A percentile compares a stretch with the other conserved stretches of the same genome.
phyloP scores from a whole-genome alignment of 2,329 filamentous ascomycete species.

The Neoarthrinium moseri region DNA sequence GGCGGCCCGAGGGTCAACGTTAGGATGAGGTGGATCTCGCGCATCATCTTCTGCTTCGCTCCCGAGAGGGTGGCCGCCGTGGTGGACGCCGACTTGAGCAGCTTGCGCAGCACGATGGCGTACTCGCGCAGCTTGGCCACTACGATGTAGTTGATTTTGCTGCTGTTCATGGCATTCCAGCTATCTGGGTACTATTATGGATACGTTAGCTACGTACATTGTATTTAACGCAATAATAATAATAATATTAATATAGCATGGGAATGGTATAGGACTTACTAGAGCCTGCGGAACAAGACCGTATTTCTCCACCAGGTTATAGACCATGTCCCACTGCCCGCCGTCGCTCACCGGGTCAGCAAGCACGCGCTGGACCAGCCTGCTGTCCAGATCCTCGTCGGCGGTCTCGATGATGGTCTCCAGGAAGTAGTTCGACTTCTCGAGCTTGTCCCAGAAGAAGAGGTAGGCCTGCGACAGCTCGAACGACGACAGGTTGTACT shows the following conservation, averaged over 20 bases:
- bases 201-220: neutral
- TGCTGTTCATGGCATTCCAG: constrained; percentile 73
- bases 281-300: constrained; percentile 80
- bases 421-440: constrained; percentile 88
- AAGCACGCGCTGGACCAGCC: constrained; percentile 71
- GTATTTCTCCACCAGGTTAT: constrained; percentile 82
- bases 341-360: constrained; percentile 72
- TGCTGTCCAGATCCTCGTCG: constrained; percentile 66
- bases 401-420: constrained; percentile 79
- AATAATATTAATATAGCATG: too few relatives aligned
- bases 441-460: constrained; percentile 93
- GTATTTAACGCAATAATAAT: neutral
- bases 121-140: constrained; percentile 87
- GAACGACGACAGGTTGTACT: constrained; percentile 73
- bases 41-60: constrained; percentile 72
- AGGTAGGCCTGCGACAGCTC: constrained; percentile 87
- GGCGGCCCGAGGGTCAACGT: constrained; percentile 80
- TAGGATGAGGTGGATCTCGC: constrained; percentile 77
- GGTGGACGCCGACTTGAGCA: constrained; percentile 41
- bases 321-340: constrained; percentile 89
- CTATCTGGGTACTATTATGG: constrained; percentile 66
- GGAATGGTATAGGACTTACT: neutral
- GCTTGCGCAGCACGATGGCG: constrained; percentile 66
- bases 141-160: constrained; percentile 69
- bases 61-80: constrained; percentile 38